Evolutionary conservation across 2,329 filamentous ascomycete genomes (phyloP), one percentile per base, ranked within the genome.

Genomic region (Rhynchosporium graminicola): DNA sequence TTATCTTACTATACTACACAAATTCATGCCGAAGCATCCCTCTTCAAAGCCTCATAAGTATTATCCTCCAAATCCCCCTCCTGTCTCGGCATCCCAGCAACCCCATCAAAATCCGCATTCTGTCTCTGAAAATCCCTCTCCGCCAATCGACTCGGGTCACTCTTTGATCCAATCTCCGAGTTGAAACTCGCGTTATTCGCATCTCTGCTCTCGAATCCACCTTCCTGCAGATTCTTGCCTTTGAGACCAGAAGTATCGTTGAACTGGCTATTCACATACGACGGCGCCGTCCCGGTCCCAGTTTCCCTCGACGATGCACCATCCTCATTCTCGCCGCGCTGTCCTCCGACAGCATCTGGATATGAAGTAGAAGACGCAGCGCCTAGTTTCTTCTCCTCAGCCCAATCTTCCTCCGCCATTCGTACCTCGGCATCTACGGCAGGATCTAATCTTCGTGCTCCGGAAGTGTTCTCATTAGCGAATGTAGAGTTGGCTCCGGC

Each of bases 381-480:
- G 12, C 67, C 66, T 8, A 66, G 55, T 36, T 67, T 69, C 55
- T 68, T 68, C 42, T 71, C 69, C 29, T 69, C 65, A 0, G 66
- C 64, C 65, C 64, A 68, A 28, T 69, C 67, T 9, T 67, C 63
- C 36, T 68, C 29, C 10, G 67, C 65, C 51, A 60, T 59, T 31
- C 69, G 64, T 48, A 68, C 64, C 63, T 70, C 66, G 29, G 71
- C 70, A 54, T 74, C 67, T 20, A 67, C 60, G 15, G 67, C 66
- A 12, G 84, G 75, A 2, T 78, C 75, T 7, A 87, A 78, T 8
- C 74, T 77, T 9, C 73, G 80, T 3, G 85, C 82, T 55, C 76
- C 78, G 5, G 81, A 83, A 2, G 79, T 83, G 74, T 85, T 78
- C 63, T 79, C 83, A 67, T 77, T 87, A 74, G 81, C 82, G 57